Conservation (phyloP, 208 protist genomes). For the Crithidia brevicula region DNA sequence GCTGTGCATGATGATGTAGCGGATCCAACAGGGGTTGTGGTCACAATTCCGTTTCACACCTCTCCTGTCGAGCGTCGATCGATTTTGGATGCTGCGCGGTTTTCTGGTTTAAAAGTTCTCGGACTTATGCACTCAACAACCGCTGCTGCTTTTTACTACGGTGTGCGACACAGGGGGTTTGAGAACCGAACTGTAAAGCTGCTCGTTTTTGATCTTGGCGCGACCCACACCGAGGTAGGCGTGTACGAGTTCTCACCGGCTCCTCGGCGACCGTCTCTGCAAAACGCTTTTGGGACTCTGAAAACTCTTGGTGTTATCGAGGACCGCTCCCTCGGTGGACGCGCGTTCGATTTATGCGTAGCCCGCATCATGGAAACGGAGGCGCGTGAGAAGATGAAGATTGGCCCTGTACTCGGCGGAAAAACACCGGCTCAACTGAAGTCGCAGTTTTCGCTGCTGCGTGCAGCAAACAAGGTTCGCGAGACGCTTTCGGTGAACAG, state of each 20-base stretch:
- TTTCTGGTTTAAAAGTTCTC: conserved; percentile 83
- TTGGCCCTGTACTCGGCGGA: conserved; percentile 54
- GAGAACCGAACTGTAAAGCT: conserved; percentile 70
- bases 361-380: conserved; percentile 87
- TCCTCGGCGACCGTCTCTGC: conserved; percentile 25
- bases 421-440: conserved; percentile 56
- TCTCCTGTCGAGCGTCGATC: conserved; percentile 75
- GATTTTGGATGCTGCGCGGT: conserved; percentile 88
- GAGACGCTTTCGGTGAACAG: conserved; percentile 93
- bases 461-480: conserved; percentile 87
- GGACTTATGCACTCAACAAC: conserved; percentile 93
- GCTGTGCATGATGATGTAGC: conserved; percentile 54
- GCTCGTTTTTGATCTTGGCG: conserved; percentile 89
- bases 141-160: conserved; percentile 90
- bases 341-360: conserved; percentile 91
- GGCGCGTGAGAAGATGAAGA: conserved; percentile 76
- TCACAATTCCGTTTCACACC: conserved; percentile 93
- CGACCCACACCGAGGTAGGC: conserved; percentile 87
- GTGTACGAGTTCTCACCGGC: conserved; percentile 84
- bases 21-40: conserved; percentile 71
- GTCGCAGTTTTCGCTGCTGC: conserved; percentile 90
- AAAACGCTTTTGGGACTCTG: conserved; percentile 73
- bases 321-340: conserved; percentile 85
- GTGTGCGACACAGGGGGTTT: conserved; percentile 80
- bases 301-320: conserved; percentile 70